Base-by-base conservation (phyloP, 768 basidiomycete genomes). In the Cystobasidium ongulense region DNA sequence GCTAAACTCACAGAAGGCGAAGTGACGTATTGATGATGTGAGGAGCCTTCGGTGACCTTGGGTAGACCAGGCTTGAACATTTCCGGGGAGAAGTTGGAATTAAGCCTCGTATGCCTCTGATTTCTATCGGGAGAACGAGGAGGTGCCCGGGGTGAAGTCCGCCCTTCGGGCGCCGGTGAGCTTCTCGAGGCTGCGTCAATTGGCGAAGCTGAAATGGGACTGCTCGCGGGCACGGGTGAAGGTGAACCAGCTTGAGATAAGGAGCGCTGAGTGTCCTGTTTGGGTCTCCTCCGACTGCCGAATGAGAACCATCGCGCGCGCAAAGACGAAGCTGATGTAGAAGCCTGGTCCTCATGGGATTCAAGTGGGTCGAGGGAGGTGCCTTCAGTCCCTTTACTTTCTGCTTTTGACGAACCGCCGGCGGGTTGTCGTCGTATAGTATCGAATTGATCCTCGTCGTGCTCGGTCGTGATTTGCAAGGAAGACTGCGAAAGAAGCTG, bases 301-400 rank as follows among this genome's bases (percentile, higher is more conserved):
- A 71, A 71, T 2, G 68, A 71, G 53, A 71, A 71, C 68, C 68
- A 71, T 5, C 68, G 27, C 29, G 29, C 33, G 2, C 65, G 41
- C 27, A 59, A 21, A 5, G 57, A 59, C 3, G 57, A 29, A 59
- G 57, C 57, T 4, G 57, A 59, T 4, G 25, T 29, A 7, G 33
- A 27, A 59, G 57, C 57, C 27, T 59, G 57, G 15, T 59, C 57
- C 25, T 59, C 57, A 27, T 27, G 33, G 5, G 4, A 5, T 7
- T 11, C 57, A 15, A 11, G 33, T 15, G 57, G 33, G 23, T 59
- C 57, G 4, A 29, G 25, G 23, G 13, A n/a, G 13, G 11, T 59
- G 3, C 2, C 27, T 59, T 59, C 57, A 5, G 57, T 4, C 57
- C 2, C 7, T 35, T 31, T 59, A 5, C 15, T 23, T 2, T 5